Conservation (phyloP, 768 basidiomycete genomes). For the Calocera cornea region DNA sequence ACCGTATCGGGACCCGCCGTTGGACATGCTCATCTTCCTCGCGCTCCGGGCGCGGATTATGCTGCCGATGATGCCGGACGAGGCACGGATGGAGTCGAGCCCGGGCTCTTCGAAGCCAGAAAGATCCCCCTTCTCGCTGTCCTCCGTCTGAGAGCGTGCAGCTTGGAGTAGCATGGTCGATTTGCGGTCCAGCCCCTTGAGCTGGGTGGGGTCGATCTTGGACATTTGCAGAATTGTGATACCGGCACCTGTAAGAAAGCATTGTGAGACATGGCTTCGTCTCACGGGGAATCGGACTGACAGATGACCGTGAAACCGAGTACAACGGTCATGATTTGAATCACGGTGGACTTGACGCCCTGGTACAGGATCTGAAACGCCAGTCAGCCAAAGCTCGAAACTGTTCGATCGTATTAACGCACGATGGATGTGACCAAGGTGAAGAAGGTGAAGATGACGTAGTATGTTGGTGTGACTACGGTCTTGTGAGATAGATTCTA, state of each 20-base stretch:
- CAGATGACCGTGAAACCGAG: slow-evolving; percentile 87
- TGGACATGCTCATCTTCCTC: slow-evolving; percentile 29
- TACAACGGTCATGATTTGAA: slow-evolving; percentile 78
- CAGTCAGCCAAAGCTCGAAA: not conserved
- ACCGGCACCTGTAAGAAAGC: slow-evolving; percentile 40
- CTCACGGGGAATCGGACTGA: not conserved
- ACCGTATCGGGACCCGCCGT: slow-evolving; percentile 29
- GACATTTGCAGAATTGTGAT: slow-evolving; percentile 94
- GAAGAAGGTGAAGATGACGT: slow-evolving; percentile 30
- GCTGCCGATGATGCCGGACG: slow-evolving; percentile 81
- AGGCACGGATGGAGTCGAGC: slow-evolving; percentile 80
- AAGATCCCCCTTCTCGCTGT: slow-evolving; percentile 53
- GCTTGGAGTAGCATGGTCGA: slow-evolving; percentile 85
- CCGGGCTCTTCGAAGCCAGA: slow-evolving; percentile 75
- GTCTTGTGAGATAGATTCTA: not conserved
- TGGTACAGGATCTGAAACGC: slow-evolving; percentile 61
- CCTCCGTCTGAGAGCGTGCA: slow-evolving; percentile 55
- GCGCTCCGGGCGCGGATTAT: slow-evolving; percentile 43
- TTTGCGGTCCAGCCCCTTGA: slow-evolving; percentile 67
- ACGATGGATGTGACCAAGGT: slow-evolving; percentile 27
- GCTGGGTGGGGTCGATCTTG: slow-evolving; percentile 73
- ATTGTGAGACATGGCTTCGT: not conserved
- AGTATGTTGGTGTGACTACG: slow-evolving; percentile 26
- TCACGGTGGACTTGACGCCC: slow-evolving; percentile 64
- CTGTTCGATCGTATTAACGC: not conserved